phyloP scores from a whole-genome alignment of 495 filamentous ascomycete species.

The Tuber borchii region DNA sequence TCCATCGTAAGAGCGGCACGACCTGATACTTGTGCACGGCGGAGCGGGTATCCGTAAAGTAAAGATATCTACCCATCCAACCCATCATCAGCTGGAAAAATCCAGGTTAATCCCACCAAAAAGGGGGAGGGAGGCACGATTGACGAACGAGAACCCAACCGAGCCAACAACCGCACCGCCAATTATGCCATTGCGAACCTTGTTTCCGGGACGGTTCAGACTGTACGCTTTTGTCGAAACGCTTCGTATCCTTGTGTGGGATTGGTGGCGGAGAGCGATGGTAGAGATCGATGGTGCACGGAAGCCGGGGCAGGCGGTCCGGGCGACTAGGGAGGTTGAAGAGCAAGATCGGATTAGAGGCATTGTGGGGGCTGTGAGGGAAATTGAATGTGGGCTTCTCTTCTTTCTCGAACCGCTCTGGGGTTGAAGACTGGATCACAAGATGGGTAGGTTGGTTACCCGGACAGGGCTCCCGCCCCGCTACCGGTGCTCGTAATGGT shows the following conservation, averaged over 20 bases:
- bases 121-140: background rate
- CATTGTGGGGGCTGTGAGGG: conserved; percentile 8
- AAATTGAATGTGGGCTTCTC: background rate
- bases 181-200: conserved; percentile 22
- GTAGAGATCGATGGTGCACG: background rate
- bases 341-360: background rate
- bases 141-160: conserved; percentile 16
- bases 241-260: background rate
- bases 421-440: background rate
- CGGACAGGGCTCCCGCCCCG: background rate
- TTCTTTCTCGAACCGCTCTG: background rate
- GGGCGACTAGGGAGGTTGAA: background rate
- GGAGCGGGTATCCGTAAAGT: conserved; percentile 84
- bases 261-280: background rate
- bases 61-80: conserved; percentile 42
- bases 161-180: conserved; percentile 5
- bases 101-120: background rate
- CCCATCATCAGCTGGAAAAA: conserved; percentile 36
- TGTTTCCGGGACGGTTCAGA: conserved; percentile 23
- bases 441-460: background rate
- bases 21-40: conserved; percentile 75
- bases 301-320: background rate
- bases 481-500: too few species aligned
- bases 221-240: conserved; percentile 23
- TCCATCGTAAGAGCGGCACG: conserved; percentile 61